Percentiles rank a stretch among this genome's conserved stretches.
phyloP scores from a whole-genome alignment of 2,329 filamentous ascomycete genomes.

The Arthrobotrys sinensis region DNA sequence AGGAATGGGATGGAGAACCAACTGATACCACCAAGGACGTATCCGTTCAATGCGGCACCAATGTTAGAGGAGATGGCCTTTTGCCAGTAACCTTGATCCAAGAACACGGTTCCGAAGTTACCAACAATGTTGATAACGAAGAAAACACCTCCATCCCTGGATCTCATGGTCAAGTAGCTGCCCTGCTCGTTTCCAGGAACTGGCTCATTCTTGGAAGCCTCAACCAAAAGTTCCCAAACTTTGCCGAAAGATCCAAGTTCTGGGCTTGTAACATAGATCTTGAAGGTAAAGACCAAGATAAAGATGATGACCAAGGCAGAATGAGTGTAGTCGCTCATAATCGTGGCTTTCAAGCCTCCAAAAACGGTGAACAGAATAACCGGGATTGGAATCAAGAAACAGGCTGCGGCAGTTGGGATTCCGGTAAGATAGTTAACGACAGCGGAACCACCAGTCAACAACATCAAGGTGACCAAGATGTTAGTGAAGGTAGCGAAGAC shows the following conservation, averaged over 20 bases:
- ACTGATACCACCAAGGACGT: conserved; percentile 85
- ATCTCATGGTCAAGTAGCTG: conserved; percentile 89
- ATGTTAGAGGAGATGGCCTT: conserved; percentile 92
- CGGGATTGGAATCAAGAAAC: conserved; percentile 84
- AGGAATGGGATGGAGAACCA: conserved; percentile 97
- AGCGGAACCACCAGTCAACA: conserved; percentile 85
- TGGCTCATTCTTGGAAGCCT: conserved; percentile 79
- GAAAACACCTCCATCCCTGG: conserved; percentile 85
- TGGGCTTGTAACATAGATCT: conserved; percentile 81
- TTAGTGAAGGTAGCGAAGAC: conserved; percentile 87
- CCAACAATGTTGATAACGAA: conserved; percentile 92
- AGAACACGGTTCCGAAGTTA: conserved; percentile 75
- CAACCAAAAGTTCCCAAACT: conserved; percentile 83
- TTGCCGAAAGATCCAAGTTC: conserved; percentile 80
- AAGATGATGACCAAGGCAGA: conserved; percentile 88
- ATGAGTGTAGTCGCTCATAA: conserved; percentile 88
- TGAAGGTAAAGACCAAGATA: conserved; percentile 87
- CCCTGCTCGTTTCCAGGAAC: conserved; percentile 84
- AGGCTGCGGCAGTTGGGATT: conserved; percentile 83
- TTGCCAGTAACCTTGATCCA: conserved; percentile 78
- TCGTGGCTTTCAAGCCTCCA: conserved; percentile 73
- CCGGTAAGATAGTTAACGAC: conserved; percentile 81
- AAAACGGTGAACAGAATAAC: conserved; percentile 82
- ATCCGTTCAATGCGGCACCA: conserved; percentile 87
- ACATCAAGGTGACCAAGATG: conserved; percentile 88